These are phyloP conservation scores for Prunus dulcis DNA, from an alignment of 306 rosid genomes.

Conservation along the genomic window DNA sequence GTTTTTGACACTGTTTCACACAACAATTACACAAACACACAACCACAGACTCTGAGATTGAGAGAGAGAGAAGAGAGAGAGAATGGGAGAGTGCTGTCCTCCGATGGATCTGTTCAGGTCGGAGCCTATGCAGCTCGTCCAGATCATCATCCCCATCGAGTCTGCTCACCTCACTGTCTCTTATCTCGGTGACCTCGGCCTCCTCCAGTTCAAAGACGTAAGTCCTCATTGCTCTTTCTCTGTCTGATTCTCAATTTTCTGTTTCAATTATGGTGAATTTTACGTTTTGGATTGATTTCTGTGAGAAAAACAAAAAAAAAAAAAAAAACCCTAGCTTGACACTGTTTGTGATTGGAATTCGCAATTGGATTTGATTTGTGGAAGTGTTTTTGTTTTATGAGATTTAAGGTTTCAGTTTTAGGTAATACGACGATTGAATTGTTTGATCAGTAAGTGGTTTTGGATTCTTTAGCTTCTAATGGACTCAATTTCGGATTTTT, in stretches of 20 bases:
- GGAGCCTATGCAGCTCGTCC: constrained; percentile 96
- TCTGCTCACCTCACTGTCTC: constrained; percentile 86
- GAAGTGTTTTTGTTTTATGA: not conserved
- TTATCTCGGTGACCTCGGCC: constrained; percentile 95
- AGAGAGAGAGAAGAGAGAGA: constrained; percentile 20
- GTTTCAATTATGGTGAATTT: not conserved
- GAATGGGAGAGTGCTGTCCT: constrained; percentile 85
- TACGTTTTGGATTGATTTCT: not conserved
- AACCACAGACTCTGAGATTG: not conserved
- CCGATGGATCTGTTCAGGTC: constrained; percentile 98
- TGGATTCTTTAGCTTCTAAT: not conserved
- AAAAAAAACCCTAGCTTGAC: constrained; percentile 23
- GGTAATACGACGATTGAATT: not conserved
- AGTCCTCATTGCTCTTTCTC: not conserved
- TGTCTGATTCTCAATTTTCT: not conserved
- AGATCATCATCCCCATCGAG: constrained; percentile 95
- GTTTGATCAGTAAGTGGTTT: not conserved
- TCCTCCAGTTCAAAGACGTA: constrained; percentile 88
- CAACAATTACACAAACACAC: not conserved
- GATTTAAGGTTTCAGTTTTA: not conserved
- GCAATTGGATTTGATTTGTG: not conserved
- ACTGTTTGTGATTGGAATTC: not conserved
- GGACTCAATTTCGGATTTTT: not conserved
- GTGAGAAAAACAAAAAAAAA: not conserved
- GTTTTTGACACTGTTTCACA: not conserved